phyloP scores from a whole-genome alignment of 176 grass and related monocot species.

The Triticum aestivum region IWGSC_CS_RefSeq_v2.1 NC_057802.1:175514514-175515013 shows the following conservation, averaged over 20 bases:
- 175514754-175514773: conserved; percentile 84
- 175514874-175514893: conserved; percentile 79
- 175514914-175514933: conserved; percentile 74
- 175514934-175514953: conserved; percentile 53
- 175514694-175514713: conserved; percentile 45
- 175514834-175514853: conserved; percentile 81
- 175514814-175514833: conserved; percentile 85
- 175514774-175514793: conserved; percentile 77
- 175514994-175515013: not conserved
- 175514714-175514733: conserved; percentile 76
- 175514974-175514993: not conserved
- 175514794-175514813: conserved; percentile 73
- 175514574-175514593: not conserved
- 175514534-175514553: not conserved
- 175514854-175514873: conserved; percentile 81
- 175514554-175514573: not conserved
- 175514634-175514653: not conserved
- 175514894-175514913: conserved; percentile 92
- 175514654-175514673: conserved; percentile 10
- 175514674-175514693: not conserved
- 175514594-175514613: not conserved
- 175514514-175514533: conserved; percentile 44
- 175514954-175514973: conserved; percentile 12
- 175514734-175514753: conserved; percentile 68
- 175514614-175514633: not conserved